These are phyloP conservation scores for Biancaea sappan DNA, from an alignment of 306 rosid genomes.

Conservation along the genomic window DNA sequence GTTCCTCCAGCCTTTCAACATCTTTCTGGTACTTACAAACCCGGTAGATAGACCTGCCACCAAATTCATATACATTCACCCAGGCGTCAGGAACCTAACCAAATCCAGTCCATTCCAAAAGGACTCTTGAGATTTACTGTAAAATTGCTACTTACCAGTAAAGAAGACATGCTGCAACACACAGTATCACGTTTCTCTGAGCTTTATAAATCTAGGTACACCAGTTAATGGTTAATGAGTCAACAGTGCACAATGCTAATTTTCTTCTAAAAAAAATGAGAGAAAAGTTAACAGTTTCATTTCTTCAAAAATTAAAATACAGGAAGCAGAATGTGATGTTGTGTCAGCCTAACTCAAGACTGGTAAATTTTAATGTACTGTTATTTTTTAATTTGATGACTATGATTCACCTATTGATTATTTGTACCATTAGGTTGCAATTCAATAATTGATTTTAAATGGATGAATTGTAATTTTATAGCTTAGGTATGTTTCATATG, in stretches of 20 bases:
- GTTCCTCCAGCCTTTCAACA: slow-evolving; percentile 75
- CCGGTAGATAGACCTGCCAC: slow-evolving; percentile 71
- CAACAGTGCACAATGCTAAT: slow-evolving; percentile 3
- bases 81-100: slow-evolving; percentile 10
- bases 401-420: background rate
- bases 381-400: background rate
- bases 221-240: slow-evolving; percentile 31
- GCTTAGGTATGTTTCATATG: background rate
- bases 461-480: background rate
- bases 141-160: slow-evolving; percentile 66
- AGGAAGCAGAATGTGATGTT: background rate
- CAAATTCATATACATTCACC: slow-evolving; percentile 27
- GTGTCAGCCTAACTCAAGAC: slow-evolving; percentile 12
- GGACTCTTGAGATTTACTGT: background rate
- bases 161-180: slow-evolving; percentile 72
- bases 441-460: background rate
- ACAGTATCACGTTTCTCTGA: slow-evolving; percentile 88
- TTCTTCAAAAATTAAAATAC: background rate
- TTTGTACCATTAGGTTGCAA: background rate
- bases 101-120: slow-evolving; percentile 16
- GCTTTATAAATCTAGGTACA: slow-evolving; percentile 82
- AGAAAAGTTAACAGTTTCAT: background rate
- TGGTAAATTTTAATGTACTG: background rate
- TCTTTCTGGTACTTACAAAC: slow-evolving; percentile 79
- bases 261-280: background rate